Conservation (phyloP, 176 grass and related monocot genomes). For the Pharus latifolius region DNA sequence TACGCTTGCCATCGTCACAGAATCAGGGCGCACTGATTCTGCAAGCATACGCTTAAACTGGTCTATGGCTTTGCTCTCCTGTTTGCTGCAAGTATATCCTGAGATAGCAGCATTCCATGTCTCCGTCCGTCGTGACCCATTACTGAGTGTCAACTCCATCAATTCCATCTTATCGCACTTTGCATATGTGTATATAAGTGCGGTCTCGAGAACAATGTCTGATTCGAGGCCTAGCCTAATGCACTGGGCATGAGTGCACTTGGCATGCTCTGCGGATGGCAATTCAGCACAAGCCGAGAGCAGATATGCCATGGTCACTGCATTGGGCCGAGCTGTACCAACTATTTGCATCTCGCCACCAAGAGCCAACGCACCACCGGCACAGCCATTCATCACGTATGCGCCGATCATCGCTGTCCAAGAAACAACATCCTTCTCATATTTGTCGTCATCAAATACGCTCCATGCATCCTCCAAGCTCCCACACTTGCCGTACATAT, state of each 20-base stretch:
- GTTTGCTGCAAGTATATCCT: conserved; percentile 11
- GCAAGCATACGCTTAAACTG: conserved; percentile 45
- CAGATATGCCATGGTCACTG: conserved; percentile 53
- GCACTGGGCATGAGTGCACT: conserved; percentile 32
- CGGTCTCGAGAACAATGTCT: conserved; percentile 45
- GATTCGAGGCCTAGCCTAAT: conserved; percentile 31
- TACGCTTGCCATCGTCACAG: conserved; percentile 39
- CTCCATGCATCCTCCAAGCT: conserved; percentile 34
- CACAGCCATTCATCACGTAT: conserved; percentile 11
- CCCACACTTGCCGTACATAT: conserved; percentile 70
- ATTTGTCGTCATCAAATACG: conserved; percentile 26
- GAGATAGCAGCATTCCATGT: conserved; percentile 69
- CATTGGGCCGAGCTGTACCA: conserved; percentile 34
- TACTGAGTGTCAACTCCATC: conserved; percentile 18
- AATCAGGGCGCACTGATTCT: conserved; percentile 34
- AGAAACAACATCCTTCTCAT: conserved; percentile 43
- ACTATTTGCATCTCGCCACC: conserved; percentile 29
- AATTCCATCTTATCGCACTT: conserved; percentile 23
- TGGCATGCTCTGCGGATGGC: conserved; percentile 23
- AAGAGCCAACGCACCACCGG: conserved; percentile 22
- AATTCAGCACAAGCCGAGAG: conserved; percentile 35
- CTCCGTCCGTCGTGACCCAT: conserved; percentile 31
- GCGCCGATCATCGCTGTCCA: conserved; percentile 63
- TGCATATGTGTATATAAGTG: conserved; percentile 39
- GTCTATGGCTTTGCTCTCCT: conserved; percentile 18